Evolutionary conservation across 495 filamentous ascomycete species (phyloP).

Genomic region (Aspergillus sclerotioniger): DNA sequence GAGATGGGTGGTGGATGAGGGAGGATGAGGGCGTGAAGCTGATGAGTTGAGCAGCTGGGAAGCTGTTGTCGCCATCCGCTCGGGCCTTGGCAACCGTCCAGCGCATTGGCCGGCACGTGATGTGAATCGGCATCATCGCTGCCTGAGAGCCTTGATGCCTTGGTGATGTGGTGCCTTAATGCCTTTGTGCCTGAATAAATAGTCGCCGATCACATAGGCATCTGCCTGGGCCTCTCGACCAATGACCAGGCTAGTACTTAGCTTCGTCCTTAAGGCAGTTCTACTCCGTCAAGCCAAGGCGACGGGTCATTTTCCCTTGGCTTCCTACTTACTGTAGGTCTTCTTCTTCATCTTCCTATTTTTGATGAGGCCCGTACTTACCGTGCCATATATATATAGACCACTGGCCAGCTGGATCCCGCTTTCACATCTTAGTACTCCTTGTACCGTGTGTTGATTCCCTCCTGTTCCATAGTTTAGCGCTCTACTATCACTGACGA

Average conservation of each 20-base stretch:
- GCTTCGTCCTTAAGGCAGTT: too few species aligned
- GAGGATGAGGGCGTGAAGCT: conserved; percentile 13
- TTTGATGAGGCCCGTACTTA: too few species aligned
- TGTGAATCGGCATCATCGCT: not conserved
- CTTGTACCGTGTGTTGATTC: too few species aligned
- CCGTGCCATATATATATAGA: too few species aligned
- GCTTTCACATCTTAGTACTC: too few species aligned
- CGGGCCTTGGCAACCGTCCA: conserved; percentile 15
- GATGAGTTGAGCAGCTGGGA: conserved; percentile 17
- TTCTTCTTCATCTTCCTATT: too few species aligned
- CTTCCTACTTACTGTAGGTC: too few species aligned
- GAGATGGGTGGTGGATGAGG: not conserved
- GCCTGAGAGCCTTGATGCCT: conserved; percentile 2
- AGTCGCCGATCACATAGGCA: not conserved
- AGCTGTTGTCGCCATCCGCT: conserved; percentile 24
- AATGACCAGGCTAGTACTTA: not conserved
- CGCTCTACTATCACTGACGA: conserved; percentile 3
- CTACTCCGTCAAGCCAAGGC: too few species aligned
- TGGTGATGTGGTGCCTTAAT: not conserved
- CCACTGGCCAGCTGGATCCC: too few species aligned
- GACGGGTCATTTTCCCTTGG: too few species aligned
- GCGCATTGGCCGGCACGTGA: conserved; percentile 9
- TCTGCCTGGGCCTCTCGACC: not conserved
- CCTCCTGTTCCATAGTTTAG: not conserved
- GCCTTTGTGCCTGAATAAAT: conserved; percentile 5